These are phyloP conservation scores for Galerina marginata DNA, from an alignment of 768 basidiomycete genomes.

Conservation along the genomic window DNA sequence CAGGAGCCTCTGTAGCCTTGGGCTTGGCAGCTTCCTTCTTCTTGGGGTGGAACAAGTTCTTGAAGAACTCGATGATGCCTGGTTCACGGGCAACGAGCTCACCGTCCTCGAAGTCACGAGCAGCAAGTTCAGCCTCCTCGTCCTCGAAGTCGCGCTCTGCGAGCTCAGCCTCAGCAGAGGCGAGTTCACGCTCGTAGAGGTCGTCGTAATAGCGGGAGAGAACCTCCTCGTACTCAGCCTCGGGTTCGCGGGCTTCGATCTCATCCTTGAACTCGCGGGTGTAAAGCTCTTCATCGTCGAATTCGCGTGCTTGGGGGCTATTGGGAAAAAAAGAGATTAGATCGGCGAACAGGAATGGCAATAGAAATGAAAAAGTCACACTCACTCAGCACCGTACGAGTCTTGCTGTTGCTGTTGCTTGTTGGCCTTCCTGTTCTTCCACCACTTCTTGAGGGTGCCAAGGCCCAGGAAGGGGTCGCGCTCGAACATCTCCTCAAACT, in stretches of 20 bases:
- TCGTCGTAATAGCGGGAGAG: slow-evolving; percentile 17
- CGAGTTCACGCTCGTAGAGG: slow-evolving; percentile 13
- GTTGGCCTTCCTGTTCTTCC: not conserved
- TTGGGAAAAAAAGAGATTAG: too few relatives aligned
- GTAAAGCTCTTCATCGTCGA: not conserved
- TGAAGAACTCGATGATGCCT: slow-evolving; percentile 9
- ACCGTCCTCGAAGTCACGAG: not conserved
- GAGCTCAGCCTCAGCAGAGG: not conserved
- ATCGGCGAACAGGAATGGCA: too few relatives aligned
- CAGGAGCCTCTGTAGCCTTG: too few relatives aligned
- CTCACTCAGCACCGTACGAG: not conserved
- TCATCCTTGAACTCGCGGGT: slow-evolving; percentile 10
- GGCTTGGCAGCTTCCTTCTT: not conserved
- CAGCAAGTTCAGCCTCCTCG: not conserved
- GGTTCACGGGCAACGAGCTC: slow-evolving; percentile 11
- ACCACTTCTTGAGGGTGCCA: slow-evolving; percentile 6
- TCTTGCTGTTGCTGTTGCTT: not conserved
- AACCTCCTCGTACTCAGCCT: slow-evolving; percentile 13
- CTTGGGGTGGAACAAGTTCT: slow-evolving; percentile 14
- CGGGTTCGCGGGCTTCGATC: slow-evolving; percentile 17
- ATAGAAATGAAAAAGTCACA: not conserved
- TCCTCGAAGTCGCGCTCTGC: not conserved
- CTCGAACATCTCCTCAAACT: not conserved
- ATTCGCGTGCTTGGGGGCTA: not conserved
- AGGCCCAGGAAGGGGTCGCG: slow-evolving; percentile 8